Evolutionary conservation across 495 filamentous ascomycete species (phyloP).

Genomic region (Elasticomyces elasticus): DNA sequence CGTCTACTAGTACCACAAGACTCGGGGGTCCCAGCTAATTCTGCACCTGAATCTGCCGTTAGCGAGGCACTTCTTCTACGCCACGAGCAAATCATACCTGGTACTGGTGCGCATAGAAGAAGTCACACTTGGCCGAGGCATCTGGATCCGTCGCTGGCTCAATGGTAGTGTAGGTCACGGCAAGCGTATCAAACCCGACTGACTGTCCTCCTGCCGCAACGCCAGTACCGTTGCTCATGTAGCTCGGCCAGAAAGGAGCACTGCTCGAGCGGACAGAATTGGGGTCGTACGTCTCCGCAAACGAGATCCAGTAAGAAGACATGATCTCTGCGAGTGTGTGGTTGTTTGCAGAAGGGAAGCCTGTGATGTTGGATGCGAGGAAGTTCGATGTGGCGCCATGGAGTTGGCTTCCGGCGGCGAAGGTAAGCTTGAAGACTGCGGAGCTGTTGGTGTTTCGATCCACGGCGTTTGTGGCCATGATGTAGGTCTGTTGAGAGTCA

Average conservation of each 20-base stretch:
- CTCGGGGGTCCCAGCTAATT: not conserved
- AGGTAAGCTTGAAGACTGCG: slow-evolving; percentile 24
- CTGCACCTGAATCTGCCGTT: not conserved
- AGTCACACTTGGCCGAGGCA: slow-evolving; percentile 20
- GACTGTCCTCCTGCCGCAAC: slow-evolving; percentile 8
- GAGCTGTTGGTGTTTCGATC: slow-evolving; percentile 15
- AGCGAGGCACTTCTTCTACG: not conserved
- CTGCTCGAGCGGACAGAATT: slow-evolving; percentile 7
- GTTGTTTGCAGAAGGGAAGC: slow-evolving; percentile 18
- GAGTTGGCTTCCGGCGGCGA: slow-evolving; percentile 20
- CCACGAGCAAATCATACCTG: not conserved
- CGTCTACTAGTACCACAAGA: no score
- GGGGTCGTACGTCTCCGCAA: slow-evolving; percentile 30
- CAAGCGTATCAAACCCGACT: slow-evolving; percentile 14
- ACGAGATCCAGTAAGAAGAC: slow-evolving; percentile 52
- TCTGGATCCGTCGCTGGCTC: slow-evolving; percentile 17
- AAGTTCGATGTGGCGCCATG: slow-evolving; percentile 18
- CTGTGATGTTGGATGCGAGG: slow-evolving; percentile 6
- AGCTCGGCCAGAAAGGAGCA: slow-evolving; percentile 22
- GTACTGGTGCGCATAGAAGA: slow-evolving; percentile 15
- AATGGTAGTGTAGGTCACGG: slow-evolving; percentile 21
- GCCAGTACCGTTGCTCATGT: slow-evolving; percentile 7
- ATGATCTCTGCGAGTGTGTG: slow-evolving; percentile 52
- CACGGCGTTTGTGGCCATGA: slow-evolving; percentile 15
- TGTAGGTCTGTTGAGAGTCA: not conserved